A percentile compares a stretch with the other conserved stretches of the same genome.
Evolutionary conservation across 148 eudicot species (phyloP).

Genomic region (Polygonum aviculare): DNA sequence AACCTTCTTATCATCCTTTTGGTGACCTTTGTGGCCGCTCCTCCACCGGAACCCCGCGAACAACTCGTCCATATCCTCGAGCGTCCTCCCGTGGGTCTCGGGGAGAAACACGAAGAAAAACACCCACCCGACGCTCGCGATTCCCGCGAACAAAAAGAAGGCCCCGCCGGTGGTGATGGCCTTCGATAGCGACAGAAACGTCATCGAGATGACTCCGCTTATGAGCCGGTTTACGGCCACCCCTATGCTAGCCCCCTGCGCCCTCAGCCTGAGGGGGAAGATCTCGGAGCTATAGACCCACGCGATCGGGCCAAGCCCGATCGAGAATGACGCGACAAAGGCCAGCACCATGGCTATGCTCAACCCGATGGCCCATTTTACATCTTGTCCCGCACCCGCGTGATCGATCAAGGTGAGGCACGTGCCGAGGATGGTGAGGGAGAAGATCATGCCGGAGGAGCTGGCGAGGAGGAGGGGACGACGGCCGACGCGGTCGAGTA

Average conservation of each 20-base stretch:
- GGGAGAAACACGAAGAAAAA: conserved; percentile 35
- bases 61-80: conserved; percentile 39
- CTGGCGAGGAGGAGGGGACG: conserved; percentile 25
- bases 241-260: conserved; percentile 25
- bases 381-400: conserved; percentile 12
- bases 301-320: conserved; percentile 72
- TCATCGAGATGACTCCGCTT: conserved; percentile 26
- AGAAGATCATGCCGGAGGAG: conserved; percentile 36
- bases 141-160: conserved; percentile 14
- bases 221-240: conserved; percentile 21
- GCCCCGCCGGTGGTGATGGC: conserved; percentile 16
- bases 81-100: conserved; percentile 38
- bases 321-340: conserved; percentile 52
- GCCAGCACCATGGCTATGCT: conserved; percentile 35
- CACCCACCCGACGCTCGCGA: conserved; percentile 37
- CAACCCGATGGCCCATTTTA: conserved; percentile 42
- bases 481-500: conserved; percentile 30
- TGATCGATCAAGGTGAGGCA: conserved; percentile 43
- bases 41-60: conserved; percentile 42
- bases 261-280: conserved; percentile 32
- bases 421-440: conserved; percentile 23
- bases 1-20: not conserved
- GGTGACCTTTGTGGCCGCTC: not conserved
- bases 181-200: conserved; percentile 13
- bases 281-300: conserved; percentile 79